phyloP scores from a whole-genome alignment of 805 yeast species.

The Candida insectalens region DNA sequence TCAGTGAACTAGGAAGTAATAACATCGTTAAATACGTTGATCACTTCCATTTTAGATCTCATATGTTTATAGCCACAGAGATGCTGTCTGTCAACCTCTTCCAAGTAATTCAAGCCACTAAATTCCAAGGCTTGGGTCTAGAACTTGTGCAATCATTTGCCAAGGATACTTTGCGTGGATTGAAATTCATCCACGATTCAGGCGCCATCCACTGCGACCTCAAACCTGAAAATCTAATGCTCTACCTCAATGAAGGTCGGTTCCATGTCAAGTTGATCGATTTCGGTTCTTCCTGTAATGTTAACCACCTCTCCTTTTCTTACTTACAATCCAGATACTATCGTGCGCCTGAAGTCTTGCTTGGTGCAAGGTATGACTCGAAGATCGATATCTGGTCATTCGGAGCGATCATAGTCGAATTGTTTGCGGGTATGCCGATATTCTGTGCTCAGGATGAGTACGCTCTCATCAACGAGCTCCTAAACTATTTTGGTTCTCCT shows the following conservation, averaged over 20 bases:
- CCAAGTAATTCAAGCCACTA: conserved; percentile 42
- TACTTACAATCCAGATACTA: conserved; percentile 61
- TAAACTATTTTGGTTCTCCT: conserved; percentile 41
- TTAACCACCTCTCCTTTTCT: conserved; percentile 34
- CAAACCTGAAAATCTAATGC: conserved; percentile 77
- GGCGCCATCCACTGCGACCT: conserved; percentile 74
- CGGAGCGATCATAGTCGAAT: conserved; percentile 87
- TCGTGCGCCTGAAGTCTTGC: conserved; percentile 67
- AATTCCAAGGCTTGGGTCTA: conserved; percentile 40
- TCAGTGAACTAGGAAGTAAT: conserved; percentile 20
- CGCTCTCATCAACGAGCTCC: conserved; percentile 33
- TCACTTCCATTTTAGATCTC: conserved; percentile 73
- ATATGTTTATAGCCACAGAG: conserved; percentile 75
- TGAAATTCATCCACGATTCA: conserved; percentile 46
- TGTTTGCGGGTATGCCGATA: conserved; percentile 47
- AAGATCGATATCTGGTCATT: conserved; percentile 81
- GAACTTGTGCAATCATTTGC: conserved; percentile 35
- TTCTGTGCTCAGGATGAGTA: conserved; percentile 41
- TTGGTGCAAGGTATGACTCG: conserved; percentile 53
- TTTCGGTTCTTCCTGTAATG: conserved; percentile 60
- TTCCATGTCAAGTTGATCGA: conserved; percentile 58
- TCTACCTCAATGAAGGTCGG: conserved; percentile 28
- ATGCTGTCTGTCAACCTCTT: conserved; percentile 57
- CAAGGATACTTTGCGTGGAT: conserved; percentile 46
- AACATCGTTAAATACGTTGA: conserved; percentile 47